phyloP scores from a whole-genome alignment of 441 rosid species.

The Geranium incanum region DNA sequence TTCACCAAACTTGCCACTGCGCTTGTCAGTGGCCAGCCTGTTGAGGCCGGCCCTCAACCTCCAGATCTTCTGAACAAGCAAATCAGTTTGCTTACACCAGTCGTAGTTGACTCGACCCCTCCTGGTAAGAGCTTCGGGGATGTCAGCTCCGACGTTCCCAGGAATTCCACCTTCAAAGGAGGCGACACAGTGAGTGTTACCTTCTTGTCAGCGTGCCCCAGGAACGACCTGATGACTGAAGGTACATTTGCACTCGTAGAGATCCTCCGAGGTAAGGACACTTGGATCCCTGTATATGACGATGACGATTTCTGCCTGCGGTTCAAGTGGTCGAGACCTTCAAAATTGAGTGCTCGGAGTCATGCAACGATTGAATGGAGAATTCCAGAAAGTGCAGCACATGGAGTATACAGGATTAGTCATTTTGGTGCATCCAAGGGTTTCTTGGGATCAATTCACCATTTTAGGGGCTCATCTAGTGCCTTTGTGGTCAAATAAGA shows the following conservation, averaged over 20 bases:
- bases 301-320: slow-evolving; percentile 89
- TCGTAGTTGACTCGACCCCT: slow-evolving; percentile 68
- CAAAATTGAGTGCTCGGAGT: slow-evolving; percentile 62
- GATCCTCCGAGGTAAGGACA: slow-evolving; percentile 48
- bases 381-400: slow-evolving; percentile 57
- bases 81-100: slow-evolving; percentile 74
- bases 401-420: slow-evolving; percentile 76
- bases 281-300: slow-evolving; percentile 79
- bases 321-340: slow-evolving; percentile 84
- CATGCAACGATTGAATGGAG: slow-evolving; percentile 77
- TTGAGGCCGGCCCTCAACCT: slow-evolving; percentile 58
- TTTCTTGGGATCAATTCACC: slow-evolving; percentile 54
- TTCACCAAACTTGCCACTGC: slow-evolving; percentile 66
- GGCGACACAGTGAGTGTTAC: slow-evolving; percentile 59
- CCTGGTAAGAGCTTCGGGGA: slow-evolving; percentile 62
- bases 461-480: slow-evolving; percentile 84
- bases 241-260: slow-evolving; percentile 86
- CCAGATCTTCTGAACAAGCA: slow-evolving; percentile 69
- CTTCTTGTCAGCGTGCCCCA: slow-evolving; percentile 84
- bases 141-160: slow-evolving; percentile 55
- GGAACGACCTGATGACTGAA: slow-evolving; percentile 83
- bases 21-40: slow-evolving; percentile 42
- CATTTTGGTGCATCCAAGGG: slow-evolving; percentile 90
- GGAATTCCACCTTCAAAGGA: slow-evolving; percentile 60
- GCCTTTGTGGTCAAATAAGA: slow-evolving; percentile 71